Evolutionary conservation across 177 flowering plant species (phyloP).

Genomic region (Telopea speciosissima): DNA sequence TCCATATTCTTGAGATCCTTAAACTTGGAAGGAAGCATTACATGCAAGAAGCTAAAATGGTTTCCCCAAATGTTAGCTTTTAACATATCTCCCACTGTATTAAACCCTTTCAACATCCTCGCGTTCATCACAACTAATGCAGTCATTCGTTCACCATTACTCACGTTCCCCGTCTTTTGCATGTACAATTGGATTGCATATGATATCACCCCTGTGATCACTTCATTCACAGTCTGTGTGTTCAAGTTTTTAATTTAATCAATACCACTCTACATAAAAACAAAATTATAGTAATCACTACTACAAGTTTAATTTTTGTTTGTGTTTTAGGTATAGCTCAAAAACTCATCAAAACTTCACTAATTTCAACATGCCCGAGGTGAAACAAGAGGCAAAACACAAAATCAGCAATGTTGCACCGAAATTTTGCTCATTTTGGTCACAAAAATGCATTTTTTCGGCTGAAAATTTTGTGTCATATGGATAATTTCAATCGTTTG

Average conservation of each 20-base stretch:
- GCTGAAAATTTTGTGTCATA: too few species aligned
- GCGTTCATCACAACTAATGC: slow-evolving; percentile 22
- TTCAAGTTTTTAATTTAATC: not conserved
- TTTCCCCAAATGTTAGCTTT: slow-evolving; percentile 22
- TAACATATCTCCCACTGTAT: slow-evolving; percentile 16
- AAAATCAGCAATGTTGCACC: too few species aligned
- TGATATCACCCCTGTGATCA: not conserved
- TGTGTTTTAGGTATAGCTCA: too few species aligned
- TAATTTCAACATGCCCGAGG: too few species aligned
- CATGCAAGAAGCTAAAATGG: slow-evolving; percentile 18
- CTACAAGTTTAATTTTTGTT: too few species aligned
- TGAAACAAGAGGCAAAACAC: too few species aligned
- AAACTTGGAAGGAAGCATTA: slow-evolving; percentile 12
- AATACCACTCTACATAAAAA: too few species aligned
- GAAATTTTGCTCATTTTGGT: too few species aligned
- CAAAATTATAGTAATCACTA: too few species aligned
- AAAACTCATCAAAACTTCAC: too few species aligned
- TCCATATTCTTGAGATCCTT: slow-evolving; percentile 6
- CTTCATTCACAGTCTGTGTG: not conserved
- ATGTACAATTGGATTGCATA: not conserved
- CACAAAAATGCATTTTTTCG: too few species aligned
- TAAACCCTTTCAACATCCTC: slow-evolving; percentile 23
- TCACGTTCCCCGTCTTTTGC: not conserved
- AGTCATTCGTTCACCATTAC: slow-evolving; percentile 7
- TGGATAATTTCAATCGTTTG: too few species aligned